Evolutionary conservation across 768 basidiomycete species (phyloP).

Genomic region (Lentinula lateritia): DNA sequence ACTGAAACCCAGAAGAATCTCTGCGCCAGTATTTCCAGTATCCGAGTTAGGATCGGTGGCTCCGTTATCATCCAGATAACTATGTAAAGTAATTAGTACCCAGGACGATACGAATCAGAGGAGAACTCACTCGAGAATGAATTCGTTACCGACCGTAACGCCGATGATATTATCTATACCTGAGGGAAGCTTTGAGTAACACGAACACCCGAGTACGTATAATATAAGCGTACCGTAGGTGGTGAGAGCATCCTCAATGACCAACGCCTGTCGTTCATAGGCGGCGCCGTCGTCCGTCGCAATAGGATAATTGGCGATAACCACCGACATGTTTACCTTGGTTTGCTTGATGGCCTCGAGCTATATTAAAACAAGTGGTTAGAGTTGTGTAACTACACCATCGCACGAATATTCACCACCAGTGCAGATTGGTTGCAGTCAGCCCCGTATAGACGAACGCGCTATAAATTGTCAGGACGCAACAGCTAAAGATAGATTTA

Average conservation of each 20-base stretch:
- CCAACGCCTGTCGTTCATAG: conserved; percentile 66
- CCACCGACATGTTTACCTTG: conserved; percentile 81
- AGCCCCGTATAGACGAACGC: conserved; percentile 79
- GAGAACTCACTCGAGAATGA: conserved; percentile 64
- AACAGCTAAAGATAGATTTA: neutral
- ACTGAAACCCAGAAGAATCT: conserved; percentile 53
- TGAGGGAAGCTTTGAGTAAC: neutral
- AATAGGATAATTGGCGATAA: conserved; percentile 63
- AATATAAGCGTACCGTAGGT: conserved; percentile 49
- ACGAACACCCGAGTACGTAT: neutral
- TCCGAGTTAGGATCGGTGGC: conserved; percentile 54
- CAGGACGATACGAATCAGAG: neutral
- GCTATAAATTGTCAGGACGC: conserved; percentile 15
- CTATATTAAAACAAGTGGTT: conserved; percentile 18
- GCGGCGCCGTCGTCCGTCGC: conserved; percentile 55
- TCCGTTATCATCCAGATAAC: conserved; percentile 48
- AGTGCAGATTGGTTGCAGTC: conserved; percentile 82
- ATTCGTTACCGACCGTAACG: conserved; percentile 90
- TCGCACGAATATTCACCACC: conserved; percentile 40
- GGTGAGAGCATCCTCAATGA: conserved; percentile 59
- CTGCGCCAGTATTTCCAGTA: conserved; percentile 57
- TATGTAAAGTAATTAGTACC: conserved; percentile 19
- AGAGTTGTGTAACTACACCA: neutral
- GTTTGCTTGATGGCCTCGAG: conserved; percentile 89
- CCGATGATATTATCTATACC: conserved; percentile 62